Percentiles rank a stretch among this genome's conserved stretches.
These are phyloP conservation scores for Licmophora abbreviata DNA, from an alignment of 108 stramenopile genomes.

Conservation along the genomic window DNA sequence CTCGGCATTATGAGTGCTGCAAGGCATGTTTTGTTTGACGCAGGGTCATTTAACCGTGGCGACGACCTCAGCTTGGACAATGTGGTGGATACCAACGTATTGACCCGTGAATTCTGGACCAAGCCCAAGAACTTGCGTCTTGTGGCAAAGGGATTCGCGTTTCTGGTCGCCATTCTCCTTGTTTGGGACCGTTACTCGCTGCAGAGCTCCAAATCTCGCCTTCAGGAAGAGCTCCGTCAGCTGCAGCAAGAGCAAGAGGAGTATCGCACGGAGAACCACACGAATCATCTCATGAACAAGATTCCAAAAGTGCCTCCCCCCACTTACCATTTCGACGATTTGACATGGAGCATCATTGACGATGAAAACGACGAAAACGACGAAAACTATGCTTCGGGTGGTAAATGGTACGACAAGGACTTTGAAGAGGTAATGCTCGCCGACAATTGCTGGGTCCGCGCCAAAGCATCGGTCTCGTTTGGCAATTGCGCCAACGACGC, in stretches of 20 bases:
- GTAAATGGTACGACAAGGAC: not conserved
- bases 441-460: conserved; percentile 37
- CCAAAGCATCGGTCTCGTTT: conserved; percentile 15
- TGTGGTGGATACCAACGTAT: not conserved
- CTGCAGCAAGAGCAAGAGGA: conserved; percentile 4
- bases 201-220: not conserved
- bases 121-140: no score
- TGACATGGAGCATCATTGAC: not conserved
- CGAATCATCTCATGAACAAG: not conserved
- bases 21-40: no score
- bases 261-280: not conserved
- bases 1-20: no score
- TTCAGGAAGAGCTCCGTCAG: not conserved
- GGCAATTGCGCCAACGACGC: conserved; percentile 14
- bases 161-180: not conserved
- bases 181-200: not conserved
- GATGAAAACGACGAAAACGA: conserved; percentile 1
- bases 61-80: not conserved
- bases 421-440: conserved; percentile 8
- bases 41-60: not conserved
- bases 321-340: no score
- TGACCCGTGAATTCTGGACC: not conserved
- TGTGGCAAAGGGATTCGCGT: not conserved
- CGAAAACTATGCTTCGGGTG: not conserved
- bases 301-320: not conserved